Evolutionary conservation across 768 basidiomycete genomes (phyloP).

Genomic region (Phaeotremella skinneri): DNA sequence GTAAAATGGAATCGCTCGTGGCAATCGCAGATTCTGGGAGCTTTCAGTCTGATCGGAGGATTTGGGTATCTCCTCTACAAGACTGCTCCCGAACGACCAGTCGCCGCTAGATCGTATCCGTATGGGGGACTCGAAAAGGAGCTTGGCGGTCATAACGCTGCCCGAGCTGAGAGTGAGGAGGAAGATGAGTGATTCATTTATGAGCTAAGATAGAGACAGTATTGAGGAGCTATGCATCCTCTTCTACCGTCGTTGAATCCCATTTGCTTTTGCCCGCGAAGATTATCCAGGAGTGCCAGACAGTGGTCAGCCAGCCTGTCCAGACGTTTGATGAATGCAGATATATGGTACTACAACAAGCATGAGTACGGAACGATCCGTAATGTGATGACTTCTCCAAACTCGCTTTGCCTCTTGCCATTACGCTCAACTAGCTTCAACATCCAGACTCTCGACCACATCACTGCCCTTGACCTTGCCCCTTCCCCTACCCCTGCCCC

Average conservation of each 20-base stretch:
- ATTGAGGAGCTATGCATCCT: no score
- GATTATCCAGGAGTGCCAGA: no score
- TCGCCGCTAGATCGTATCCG: slow-evolving; percentile 47
- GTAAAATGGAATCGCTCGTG: background rate
- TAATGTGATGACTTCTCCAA: no score
- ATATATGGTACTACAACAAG: no score
- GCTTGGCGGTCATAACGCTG: slow-evolving; percentile 40
- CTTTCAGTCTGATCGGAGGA: slow-evolving; percentile 43
- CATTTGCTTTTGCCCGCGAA: no score
- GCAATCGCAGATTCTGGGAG: slow-evolving; percentile 37
- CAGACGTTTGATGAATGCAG: no score
- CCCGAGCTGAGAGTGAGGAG: slow-evolving; percentile 33
- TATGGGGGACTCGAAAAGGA: slow-evolving; percentile 50
- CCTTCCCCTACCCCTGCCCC: slow-evolving; percentile 9
- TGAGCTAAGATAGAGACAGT: background rate
- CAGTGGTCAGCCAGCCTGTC: no score
- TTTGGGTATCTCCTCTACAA: slow-evolving; percentile 44
- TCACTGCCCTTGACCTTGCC: background rate
- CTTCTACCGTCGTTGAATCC: no score
- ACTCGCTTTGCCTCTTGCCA: no score
- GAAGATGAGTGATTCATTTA: slow-evolving; percentile 31
- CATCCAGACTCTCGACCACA: background rate
- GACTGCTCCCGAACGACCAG: slow-evolving; percentile 36
- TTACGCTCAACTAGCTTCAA: background rate
- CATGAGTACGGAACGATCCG: no score